phyloP scores from a whole-genome alignment of 352 stramenopile genomes.

The Albugo laibachii region DNA sequence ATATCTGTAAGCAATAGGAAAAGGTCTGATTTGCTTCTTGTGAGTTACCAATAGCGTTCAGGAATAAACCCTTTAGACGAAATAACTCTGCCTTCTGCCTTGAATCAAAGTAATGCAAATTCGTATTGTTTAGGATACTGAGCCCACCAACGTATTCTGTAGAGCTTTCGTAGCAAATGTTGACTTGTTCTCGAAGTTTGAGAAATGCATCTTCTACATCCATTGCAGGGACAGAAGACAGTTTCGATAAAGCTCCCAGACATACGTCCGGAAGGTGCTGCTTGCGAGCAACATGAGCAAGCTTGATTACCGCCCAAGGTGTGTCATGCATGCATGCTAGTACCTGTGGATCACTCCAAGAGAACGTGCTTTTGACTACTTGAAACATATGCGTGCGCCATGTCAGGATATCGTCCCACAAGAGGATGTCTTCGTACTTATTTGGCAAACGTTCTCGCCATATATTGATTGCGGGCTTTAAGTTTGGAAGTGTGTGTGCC shows the following conservation, averaged over 20 bases:
- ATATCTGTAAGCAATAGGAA: conserved; percentile 82
- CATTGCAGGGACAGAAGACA: conserved; percentile 81
- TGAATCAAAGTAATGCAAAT: conserved; percentile 84
- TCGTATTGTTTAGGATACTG: conserved; percentile 86
- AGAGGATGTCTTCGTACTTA: conserved; percentile 83
- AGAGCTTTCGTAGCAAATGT: conserved; percentile 81
- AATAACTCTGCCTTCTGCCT: conserved; percentile 87
- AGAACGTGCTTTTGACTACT: conserved; percentile 76
- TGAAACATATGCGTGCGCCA: conserved; percentile 88
- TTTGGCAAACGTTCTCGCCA: conserved; percentile 86
- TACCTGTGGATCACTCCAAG: conserved; percentile 75
- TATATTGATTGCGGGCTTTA: conserved; percentile 83
- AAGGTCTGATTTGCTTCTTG: conserved; percentile 81
- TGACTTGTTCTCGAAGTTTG: conserved; percentile 85
- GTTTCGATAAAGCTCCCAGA: conserved; percentile 62
- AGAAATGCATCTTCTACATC: conserved; percentile 85
- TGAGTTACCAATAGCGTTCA: conserved; percentile 59
- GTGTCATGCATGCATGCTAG: conserved; percentile 83
- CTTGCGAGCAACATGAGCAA: conserved; percentile 80
- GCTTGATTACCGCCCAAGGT: conserved; percentile 83
- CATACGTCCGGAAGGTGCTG: conserved; percentile 79
- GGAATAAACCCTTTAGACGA: conserved; percentile 80
- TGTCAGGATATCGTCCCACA: conserved; percentile 87
- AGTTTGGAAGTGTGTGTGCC: conserved; percentile 70
- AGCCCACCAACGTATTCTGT: conserved; percentile 74